phyloP scores from a whole-genome alignment of 2,329 filamentous ascomycete genomes.

The Ceratocystis variospora region DNA sequence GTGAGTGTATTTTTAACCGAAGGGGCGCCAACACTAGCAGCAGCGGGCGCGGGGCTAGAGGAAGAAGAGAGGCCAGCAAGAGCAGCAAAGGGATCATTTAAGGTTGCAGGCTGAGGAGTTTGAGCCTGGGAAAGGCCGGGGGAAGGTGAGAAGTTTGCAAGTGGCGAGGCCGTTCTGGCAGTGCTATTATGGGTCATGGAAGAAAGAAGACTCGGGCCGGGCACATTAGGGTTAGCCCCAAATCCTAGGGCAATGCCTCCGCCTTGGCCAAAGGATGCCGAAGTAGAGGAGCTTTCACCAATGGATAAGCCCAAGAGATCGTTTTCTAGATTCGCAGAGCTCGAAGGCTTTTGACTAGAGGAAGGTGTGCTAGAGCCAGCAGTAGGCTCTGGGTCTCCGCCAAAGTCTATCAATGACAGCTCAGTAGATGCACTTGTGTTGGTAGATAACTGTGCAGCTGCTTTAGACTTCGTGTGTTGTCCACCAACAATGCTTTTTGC shows the following conservation, averaged over 20 bases:
- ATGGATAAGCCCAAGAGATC: slow-evolving; percentile 83
- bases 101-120: slow-evolving; percentile 23
- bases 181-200: slow-evolving; percentile 48
- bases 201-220: slow-evolving; percentile 50
- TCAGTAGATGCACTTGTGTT: slow-evolving; percentile 54
- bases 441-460: slow-evolving; percentile 27
- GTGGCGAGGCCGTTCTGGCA: slow-evolving; percentile 31
- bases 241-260: slow-evolving; percentile 77
- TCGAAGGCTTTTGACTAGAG: slow-evolving; percentile 36
- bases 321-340: slow-evolving; percentile 52
- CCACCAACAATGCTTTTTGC: slow-evolving; percentile 75
- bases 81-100: slow-evolving; percentile 39
- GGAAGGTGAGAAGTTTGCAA: slow-evolving; percentile 36
- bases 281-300: slow-evolving; percentile 35
- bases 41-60: slow-evolving; percentile 23
- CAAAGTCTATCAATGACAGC: slow-evolving; percentile 87
- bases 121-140: background rate
- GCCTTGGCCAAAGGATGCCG: slow-evolving; percentile 51
- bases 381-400: slow-evolving; percentile 46
- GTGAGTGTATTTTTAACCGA: background rate
- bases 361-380: slow-evolving; percentile 33
- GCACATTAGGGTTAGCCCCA: slow-evolving; percentile 53
- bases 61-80: slow-evolving; percentile 26
- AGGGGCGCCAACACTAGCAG: background rate
- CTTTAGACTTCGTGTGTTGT: slow-evolving; percentile 33